Percentiles rank a stretch among this genome's conserved stretches.
Conservation (phyloP, 306 rosid genomes). For the Dicorynia guianensis region DNA sequence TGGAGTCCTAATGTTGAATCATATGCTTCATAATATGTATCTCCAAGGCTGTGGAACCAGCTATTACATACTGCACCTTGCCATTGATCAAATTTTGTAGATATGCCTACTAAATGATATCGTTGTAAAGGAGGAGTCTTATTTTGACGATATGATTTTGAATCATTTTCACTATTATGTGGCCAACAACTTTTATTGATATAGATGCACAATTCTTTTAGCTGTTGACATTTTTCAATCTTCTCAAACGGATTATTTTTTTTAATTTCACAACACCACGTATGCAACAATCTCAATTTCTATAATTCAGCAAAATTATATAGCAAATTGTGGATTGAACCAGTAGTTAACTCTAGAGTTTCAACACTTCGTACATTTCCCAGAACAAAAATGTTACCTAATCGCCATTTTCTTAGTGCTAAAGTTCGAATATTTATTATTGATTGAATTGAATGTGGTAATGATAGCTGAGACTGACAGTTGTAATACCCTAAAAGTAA, state of each 20-base stretch:
- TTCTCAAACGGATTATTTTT: neutral
- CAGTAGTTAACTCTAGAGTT: neutral
- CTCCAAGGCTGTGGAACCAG: no score
- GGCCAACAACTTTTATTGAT: neutral
- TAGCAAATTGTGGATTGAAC: neutral
- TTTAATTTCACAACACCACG: neutral
- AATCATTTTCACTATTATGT: neutral
- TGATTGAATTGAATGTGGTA: neutral
- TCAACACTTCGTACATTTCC: neutral
- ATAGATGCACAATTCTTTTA: neutral
- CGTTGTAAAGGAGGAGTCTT: neutral
- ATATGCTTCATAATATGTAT: no score
- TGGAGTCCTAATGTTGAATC: neutral
- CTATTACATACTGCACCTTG: no score
- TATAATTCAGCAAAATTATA: rapidly evolving
- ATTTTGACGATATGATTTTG: neutral
- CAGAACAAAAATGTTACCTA: neutral
- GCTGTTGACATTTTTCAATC: neutral
- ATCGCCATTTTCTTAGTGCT: rapidly evolving
- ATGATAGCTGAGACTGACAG: no score
- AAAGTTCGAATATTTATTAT: neutral
- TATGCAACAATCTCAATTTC: neutral
- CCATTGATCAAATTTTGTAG: no score
- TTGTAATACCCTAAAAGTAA: neutral
- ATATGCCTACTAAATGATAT: no score